These are phyloP conservation scores for Suillus tomentosus DNA, from an alignment of 768 basidiomycete species.

Conservation along the genomic window DNA sequence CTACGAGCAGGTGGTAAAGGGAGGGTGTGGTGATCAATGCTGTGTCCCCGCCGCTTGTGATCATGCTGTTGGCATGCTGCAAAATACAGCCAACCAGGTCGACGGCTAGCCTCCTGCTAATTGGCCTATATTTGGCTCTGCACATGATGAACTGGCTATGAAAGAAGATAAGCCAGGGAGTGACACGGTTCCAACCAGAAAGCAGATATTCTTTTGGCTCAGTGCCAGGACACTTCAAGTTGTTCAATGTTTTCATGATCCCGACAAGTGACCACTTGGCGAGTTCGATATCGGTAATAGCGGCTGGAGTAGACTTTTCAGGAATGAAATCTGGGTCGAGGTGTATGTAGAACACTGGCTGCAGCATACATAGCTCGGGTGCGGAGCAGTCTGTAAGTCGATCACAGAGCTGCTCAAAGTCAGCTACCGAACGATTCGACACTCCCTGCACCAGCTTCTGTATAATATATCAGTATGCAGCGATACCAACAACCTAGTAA, in stretches of 20 bases:
- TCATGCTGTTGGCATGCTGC: no score
- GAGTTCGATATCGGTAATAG: neutral
- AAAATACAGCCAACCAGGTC: neutral
- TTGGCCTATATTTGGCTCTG: neutral
- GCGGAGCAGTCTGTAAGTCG: neutral
- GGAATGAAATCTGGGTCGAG: constrained; percentile 1
- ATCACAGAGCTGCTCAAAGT: constrained; percentile 1
- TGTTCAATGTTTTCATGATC: neutral
- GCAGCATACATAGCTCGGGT: neutral
- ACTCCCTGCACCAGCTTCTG: constrained; percentile 1
- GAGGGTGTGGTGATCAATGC: neutral
- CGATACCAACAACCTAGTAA: neutral
- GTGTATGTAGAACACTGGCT: neutral
- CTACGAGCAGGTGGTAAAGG: neutral
- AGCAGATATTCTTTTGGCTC: neutral
- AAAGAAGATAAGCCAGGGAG: constrained; percentile 3
- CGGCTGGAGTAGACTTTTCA: neutral
- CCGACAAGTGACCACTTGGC: neutral
- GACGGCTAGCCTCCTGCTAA: neutral
- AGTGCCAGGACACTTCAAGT: neutral
- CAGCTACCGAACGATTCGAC: neutral
- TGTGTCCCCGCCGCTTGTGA: no score
- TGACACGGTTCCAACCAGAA: neutral
- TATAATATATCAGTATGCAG: neutral
- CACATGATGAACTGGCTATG: neutral